These are phyloP conservation scores for Lactarius pseudohatsudake DNA, from an alignment of 768 basidiomycete species.

Conservation along the genomic window DNA sequence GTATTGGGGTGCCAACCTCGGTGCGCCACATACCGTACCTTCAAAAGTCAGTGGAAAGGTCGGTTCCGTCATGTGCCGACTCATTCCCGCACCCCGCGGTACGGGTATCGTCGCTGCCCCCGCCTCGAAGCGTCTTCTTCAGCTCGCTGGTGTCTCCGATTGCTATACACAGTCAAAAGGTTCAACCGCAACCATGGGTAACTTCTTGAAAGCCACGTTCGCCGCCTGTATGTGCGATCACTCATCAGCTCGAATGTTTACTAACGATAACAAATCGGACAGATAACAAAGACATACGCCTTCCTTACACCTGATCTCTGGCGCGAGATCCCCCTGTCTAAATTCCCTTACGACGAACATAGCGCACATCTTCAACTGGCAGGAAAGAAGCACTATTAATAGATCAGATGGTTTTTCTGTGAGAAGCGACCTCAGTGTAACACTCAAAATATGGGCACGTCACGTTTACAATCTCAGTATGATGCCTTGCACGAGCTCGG, in stretches of 20 bases:
- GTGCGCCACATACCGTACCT: conserved; percentile 98
- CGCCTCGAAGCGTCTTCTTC: conserved; percentile 92
- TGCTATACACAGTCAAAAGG: conserved; percentile 98
- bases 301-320: conserved; percentile 99
- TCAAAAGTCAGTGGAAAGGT: conserved; percentile 98
- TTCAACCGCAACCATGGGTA: conserved; percentile 97
- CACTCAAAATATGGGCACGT: conserved; percentile 25
- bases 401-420: conserved; percentile 10
- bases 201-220: conserved; percentile 98
- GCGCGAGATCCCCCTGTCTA: conserved; percentile 89
- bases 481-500: background rate
- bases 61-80: conserved; percentile 98
- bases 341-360: conserved; percentile 94
- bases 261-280: conserved; percentile 8
- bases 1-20: conserved; percentile 99
- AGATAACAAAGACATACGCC: conserved; percentile 97
- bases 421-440: conserved; percentile 13
- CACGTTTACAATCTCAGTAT: background rate
- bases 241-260: conserved; percentile 3
- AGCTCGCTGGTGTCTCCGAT: conserved; percentile 97
- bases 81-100: conserved; percentile 97
- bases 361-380: conserved; percentile 86
- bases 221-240: conserved; percentile 63
- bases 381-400: conserved; percentile 71
- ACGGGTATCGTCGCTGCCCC: conserved; percentile 99